phyloP scores from a whole-genome alignment of 192 early-diverging fungal species.

The Coemansia sp. region DNA sequence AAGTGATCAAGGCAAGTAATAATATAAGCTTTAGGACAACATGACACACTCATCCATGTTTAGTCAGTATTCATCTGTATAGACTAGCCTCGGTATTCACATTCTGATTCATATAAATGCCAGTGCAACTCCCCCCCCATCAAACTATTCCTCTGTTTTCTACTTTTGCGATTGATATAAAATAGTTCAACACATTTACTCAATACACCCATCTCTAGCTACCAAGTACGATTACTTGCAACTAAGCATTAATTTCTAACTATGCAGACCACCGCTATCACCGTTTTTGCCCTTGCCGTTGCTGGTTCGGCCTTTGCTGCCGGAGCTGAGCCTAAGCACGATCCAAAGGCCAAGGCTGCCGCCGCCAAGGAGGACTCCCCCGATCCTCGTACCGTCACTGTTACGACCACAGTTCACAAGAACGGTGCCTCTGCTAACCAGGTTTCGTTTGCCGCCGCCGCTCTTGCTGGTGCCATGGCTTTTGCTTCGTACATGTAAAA shows the following conservation, averaged over 20 bases:
- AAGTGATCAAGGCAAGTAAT: too few relatives aligned
- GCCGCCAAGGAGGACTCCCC: slow-evolving; percentile 15
- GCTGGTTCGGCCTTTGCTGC: slow-evolving; percentile 46
- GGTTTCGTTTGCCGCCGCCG: slow-evolving; percentile 46
- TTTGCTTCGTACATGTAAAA: slow-evolving; percentile 50
- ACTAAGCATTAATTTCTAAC: slow-evolving; percentile 9
- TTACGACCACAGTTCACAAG: slow-evolving; percentile 34
- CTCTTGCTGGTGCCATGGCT: slow-evolving; percentile 46
- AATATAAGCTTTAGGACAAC: too few relatives aligned
- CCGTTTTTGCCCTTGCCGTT: slow-evolving; percentile 43
- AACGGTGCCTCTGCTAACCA: slow-evolving; percentile 41
- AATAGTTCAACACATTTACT: not conserved
- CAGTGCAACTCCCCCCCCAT: not conserved
- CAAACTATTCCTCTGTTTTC: not conserved
- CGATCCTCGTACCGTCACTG: slow-evolving; percentile 48
- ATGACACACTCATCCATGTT: too few relatives aligned
- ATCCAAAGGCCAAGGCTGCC: slow-evolving; percentile 29
- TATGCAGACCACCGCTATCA: slow-evolving; percentile 44
- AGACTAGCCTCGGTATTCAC: too few relatives aligned
- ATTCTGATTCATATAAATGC: not conserved
- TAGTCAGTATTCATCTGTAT: too few relatives aligned
- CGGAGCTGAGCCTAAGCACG: slow-evolving; percentile 27
- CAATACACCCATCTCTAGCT: not conserved
- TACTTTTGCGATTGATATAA: not conserved
- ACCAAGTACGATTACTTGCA: not conserved